These are phyloP conservation scores for Spinellus fusiger DNA, from an alignment of 192 early-diverging fungal species.

Conservation along the genomic window DNA sequence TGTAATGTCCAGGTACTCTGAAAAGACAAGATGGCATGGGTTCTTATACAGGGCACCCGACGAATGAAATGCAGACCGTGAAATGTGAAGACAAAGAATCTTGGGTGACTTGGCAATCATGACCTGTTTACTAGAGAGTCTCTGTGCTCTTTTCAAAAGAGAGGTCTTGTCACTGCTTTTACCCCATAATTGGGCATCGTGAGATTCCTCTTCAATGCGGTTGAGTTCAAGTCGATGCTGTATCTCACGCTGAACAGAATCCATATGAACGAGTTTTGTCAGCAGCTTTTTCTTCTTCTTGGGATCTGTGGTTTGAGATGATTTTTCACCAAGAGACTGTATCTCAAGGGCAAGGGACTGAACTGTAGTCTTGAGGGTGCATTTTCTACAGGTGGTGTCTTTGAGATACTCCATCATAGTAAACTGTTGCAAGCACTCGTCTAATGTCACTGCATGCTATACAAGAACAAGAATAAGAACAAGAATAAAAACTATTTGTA, in stretches of 20 bases:
- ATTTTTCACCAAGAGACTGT: slow-evolving; percentile 11
- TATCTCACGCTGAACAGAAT: slow-evolving; percentile 14
- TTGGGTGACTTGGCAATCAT: slow-evolving; percentile 70
- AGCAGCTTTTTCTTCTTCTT: slow-evolving; percentile 5
- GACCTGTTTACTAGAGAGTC: slow-evolving; percentile 64
- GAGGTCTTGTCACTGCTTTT: not conserved
- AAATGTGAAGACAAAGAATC: slow-evolving; percentile 76
- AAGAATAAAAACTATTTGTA: not conserved
- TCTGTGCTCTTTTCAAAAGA: not conserved
- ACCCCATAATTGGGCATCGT: not conserved
- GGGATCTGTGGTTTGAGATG: not conserved
- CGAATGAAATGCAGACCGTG: slow-evolving; percentile 67
- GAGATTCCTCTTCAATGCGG: slow-evolving; percentile 23
- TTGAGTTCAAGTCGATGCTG: slow-evolving; percentile 17
- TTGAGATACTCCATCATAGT: slow-evolving; percentile 56
- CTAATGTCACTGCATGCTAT: slow-evolving; percentile 42
- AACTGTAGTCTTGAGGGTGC: slow-evolving; percentile 49
- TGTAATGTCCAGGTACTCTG: slow-evolving; percentile 69
- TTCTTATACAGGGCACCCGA: slow-evolving; percentile 75
- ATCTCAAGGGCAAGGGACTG: slow-evolving; percentile 28
- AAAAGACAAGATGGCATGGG: slow-evolving; percentile 68
- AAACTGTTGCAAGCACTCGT: slow-evolving; percentile 48
- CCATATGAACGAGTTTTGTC: slow-evolving; percentile 15
- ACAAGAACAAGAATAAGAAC: not conserved
- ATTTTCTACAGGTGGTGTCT: slow-evolving; percentile 62